Evolutionary conservation across 2,329 filamentous ascomycete species (phyloP), one percentile per base, ranked within the genome.

Genomic region (Ceratocystis variospora): DNA sequence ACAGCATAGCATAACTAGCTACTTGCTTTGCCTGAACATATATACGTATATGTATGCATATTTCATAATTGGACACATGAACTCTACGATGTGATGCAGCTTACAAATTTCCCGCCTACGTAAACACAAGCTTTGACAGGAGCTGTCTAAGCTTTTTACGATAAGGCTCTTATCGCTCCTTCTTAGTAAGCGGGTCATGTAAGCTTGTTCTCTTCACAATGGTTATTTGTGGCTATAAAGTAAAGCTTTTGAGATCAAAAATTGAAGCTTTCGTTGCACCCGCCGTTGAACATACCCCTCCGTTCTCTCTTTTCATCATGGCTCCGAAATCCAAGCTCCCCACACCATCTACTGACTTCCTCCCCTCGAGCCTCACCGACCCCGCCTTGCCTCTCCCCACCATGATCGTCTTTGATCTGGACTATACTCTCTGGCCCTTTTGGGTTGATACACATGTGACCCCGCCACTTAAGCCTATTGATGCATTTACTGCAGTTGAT

Each of bases 341-440:
- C 62, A 46, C 71, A 2, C 48, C 69, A 33, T 68, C 70, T 65
- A 59, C 69, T 61, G 67, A 69, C 65, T 65, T 67, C 64, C 72
- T 76, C 33, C 79, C 80, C 3, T 44, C 73, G 25, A 77, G 79
- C 70, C 78, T 83, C 46, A 72, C 74, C 70, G 79, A 83, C 74
- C 76, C 84, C 53, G 64, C 71, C 15, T 82, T 85, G 0, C 89
- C 90, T 0, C 82, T 96, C 1, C 92, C 92, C 0, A 85, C 87
- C 69, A 81, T 96, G 70, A 82, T 97, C 71, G 89, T 94, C 69
- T 96, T 97, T 77, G 94, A 97, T 75, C 84, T 97, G 69, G 93
- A 97, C 80, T 97, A 96, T 80, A 97, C 94, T 0, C 81, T 97
- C n/a, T 97, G 93, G 94, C 91, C 92, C 3, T 96, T 96, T 77